Base-by-base conservation (phyloP, 2,329 filamentous ascomycete genomes). In the Sporothrix humicola region DNA sequence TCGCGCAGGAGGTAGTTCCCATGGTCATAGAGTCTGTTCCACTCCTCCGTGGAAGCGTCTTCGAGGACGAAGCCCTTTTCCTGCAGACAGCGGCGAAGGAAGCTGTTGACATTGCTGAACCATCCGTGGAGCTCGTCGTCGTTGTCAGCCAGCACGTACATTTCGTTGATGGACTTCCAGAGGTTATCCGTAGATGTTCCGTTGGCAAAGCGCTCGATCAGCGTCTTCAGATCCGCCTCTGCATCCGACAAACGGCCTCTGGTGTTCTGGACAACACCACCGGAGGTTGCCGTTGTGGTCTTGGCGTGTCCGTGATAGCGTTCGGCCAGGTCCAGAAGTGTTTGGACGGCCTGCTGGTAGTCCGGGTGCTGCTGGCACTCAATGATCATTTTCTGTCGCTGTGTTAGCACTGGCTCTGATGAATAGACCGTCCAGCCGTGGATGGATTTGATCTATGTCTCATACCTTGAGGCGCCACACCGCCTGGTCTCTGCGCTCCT, bases 191-290 rank as follows among this genome's bases (percentile, higher is more conserved):
- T 90, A 0, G 95, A 98, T 9, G 96, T 98, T 79, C 91, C 91
- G 82, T 99, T 98, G 80, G 96, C 96, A 78, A 98, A 98, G 66
- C 96, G 92, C 85, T 98, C 96, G 77, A 99, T 91, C 23, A 99
- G 86, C 9, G 90, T 93, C 89, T 91, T 93, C 74, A 97, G 87
- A 80, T 97, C 91, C 82, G 88, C 86, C 84, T 98, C 93, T 71
- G 93, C 94, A 72, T 87, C 85, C 72, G 89, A 84, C 69, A 98
- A 84, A 73, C 87, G 86, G 76, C 89, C 85, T 77, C 92, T 90
- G 76, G 92, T 89, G 83, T 92, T 90, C 87, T 94, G 91, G 66
- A 94, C 88, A 58, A 91, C 88, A 74, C 89, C 89, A 74, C 89
- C 85, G 71, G 89, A 87, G 77, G 93, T 90, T 75, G 90, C 82